Evolutionary conservation across 192 early-diverging fungal species (phyloP).

Genomic region (Coemansia umbellata): DNA sequence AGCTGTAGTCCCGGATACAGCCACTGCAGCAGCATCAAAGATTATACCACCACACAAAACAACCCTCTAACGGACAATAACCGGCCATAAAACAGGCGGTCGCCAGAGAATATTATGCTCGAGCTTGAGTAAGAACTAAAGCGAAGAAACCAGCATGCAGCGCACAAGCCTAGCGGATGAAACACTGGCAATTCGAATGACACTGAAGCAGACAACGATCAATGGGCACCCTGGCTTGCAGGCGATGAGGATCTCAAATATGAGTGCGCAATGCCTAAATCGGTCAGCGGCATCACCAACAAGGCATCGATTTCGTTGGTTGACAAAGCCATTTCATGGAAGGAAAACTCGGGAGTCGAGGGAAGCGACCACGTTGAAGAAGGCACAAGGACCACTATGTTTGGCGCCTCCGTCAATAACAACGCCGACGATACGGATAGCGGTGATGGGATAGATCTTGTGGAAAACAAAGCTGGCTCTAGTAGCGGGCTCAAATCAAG

Average conservation of each 20-base stretch:
- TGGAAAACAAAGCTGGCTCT: too few relatives aligned
- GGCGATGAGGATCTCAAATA: background rate
- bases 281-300: slow-evolving; percentile 15
- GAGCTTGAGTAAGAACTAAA: background rate
- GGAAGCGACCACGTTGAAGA: too few relatives aligned
- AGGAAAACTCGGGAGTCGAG: background rate
- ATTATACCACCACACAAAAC: background rate
- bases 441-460: too few relatives aligned
- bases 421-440: too few relatives aligned
- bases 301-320: background rate
- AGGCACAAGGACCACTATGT: too few relatives aligned
- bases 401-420: too few relatives aligned
- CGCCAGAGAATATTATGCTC: background rate
- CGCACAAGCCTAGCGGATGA: background rate
- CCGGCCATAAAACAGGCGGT: background rate
- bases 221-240: too few relatives aligned
- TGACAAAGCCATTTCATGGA: slow-evolving; percentile 29
- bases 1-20: background rate
- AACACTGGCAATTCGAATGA: background rate
- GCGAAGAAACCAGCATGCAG: background rate
- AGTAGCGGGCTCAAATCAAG: too few relatives aligned
- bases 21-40: background rate
- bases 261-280: slow-evolving; percentile 25
- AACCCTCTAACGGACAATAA: background rate
- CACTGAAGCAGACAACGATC: background rate